These are phyloP conservation scores for Yarrowia alimentaria DNA, from an alignment of 805 yeast genomes.

Conservation along the genomic window DNA sequence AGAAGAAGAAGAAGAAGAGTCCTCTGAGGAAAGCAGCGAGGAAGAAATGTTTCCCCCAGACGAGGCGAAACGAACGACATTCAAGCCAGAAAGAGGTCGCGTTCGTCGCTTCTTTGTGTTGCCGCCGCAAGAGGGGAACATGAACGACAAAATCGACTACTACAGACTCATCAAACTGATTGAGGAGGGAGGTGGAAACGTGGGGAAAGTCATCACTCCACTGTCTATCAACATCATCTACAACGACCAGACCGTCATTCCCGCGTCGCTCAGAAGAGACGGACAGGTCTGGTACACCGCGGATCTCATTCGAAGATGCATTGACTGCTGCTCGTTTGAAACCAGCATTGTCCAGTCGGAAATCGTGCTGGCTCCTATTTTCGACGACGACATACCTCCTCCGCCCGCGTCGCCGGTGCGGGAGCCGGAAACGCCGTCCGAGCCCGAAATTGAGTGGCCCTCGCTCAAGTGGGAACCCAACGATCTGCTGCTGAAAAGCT, in stretches of 20 bases:
- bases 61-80: neutral
- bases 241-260: neutral
- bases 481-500: too few relatives aligned
- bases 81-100: too few relatives aligned
- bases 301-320: neutral
- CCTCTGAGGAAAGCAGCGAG: neutral
- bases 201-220: neutral
- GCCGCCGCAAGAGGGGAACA: too few relatives aligned
- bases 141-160: too few relatives aligned
- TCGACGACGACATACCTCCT: too few relatives aligned
- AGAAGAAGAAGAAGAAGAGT: too few relatives aligned
- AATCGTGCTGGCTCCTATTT: neutral
- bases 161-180: too few relatives aligned
- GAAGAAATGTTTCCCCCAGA: conserved; percentile 9
- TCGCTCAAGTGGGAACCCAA: too few relatives aligned
- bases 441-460: too few relatives aligned
- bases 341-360: neutral
- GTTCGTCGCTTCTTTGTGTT: neutral
- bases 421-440: too few relatives aligned
- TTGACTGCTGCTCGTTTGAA: neutral
- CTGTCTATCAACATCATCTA: neutral
- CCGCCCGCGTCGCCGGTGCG: too few relatives aligned
- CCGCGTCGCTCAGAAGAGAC: neutral
- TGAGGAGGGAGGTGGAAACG: neutral
- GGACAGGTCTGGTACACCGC: neutral